Conservation (phyloP, 768 basidiomycete genomes). For the Hirschioporus abietinus region DNA sequence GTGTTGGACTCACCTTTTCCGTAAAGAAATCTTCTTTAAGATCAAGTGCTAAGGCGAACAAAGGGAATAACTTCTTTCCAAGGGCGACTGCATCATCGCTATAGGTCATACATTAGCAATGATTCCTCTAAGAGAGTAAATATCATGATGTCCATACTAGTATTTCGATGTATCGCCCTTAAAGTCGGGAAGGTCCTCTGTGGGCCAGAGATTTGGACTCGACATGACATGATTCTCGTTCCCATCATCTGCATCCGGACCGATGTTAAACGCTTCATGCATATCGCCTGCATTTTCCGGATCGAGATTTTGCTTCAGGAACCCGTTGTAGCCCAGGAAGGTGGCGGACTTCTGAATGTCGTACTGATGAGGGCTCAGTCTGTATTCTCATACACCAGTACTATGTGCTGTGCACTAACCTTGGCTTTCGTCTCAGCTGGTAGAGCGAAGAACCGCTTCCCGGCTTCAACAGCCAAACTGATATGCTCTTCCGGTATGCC, state of each 20-base stretch:
- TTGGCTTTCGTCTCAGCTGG: slow-evolving; percentile 60
- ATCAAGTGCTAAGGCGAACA: slow-evolving; percentile 65
- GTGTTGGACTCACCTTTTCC: slow-evolving; percentile 45
- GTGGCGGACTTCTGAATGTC: slow-evolving; percentile 24
- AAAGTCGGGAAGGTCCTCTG: slow-evolving; percentile 45
- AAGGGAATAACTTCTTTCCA: slow-evolving; percentile 56
- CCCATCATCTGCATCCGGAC: slow-evolving; percentile 46
- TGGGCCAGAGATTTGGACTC: slow-evolving; percentile 78
- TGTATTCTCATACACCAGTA: neutral
- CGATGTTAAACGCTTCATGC: slow-evolving; percentile 88
- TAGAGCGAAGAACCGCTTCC: slow-evolving; percentile 64
- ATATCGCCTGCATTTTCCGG: slow-evolving; percentile 77
- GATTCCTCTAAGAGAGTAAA: neutral
- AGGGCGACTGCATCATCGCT: slow-evolving; percentile 50
- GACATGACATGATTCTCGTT: slow-evolving; percentile 53
- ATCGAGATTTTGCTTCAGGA: slow-evolving; percentile 71
- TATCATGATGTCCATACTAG: slow-evolving; percentile 44
- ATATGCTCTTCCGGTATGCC: slow-evolving; percentile 55
- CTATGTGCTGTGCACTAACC: slow-evolving; percentile 29
- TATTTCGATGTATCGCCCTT: slow-evolving; percentile 53
- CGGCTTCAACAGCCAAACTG: slow-evolving; percentile 35
- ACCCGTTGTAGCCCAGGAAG: slow-evolving; percentile 73
- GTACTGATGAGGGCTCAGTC: neutral
- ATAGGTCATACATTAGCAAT: neutral
- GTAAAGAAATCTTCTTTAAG: slow-evolving; percentile 57